These are phyloP conservation scores for Boletus pseudopeckii DNA, from an alignment of 768 basidiomycete species.

Conservation along the genomic window DNA sequence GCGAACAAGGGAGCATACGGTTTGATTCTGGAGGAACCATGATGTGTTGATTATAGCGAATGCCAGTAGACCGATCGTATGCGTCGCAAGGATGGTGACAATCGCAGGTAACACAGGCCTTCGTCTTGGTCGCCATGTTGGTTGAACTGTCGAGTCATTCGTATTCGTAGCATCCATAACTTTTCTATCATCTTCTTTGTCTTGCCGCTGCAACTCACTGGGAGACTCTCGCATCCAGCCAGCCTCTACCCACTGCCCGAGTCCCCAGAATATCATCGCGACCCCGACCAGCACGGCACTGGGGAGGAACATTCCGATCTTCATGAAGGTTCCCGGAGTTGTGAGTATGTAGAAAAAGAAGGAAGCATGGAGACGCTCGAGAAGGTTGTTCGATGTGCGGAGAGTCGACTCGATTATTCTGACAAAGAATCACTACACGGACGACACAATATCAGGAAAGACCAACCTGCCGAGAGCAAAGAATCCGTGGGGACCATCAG, in stretches of 20 bases:
- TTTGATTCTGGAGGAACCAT: constrained; percentile 40
- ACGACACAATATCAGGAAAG: background rate
- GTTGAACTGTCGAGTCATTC: background rate
- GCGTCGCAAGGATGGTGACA: constrained; percentile 52
- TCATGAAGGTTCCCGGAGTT: constrained; percentile 64
- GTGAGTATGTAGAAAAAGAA: constrained; percentile 88
- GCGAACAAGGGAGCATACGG: constrained; percentile 34
- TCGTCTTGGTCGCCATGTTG: constrained; percentile 28
- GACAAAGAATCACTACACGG: background rate
- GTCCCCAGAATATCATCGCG: constrained; percentile 81
- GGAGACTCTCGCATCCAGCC: constrained; percentile 44
- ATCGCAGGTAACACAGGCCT: constrained; percentile 56
- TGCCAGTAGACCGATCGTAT: constrained; percentile 48
- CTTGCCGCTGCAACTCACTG: background rate
- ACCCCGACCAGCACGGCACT: constrained; percentile 81
- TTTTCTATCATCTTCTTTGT: constrained; percentile 13
- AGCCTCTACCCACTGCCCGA: constrained; percentile 66
- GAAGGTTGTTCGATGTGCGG: constrained; percentile 87
- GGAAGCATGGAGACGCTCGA: constrained; percentile 95
- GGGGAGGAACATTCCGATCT: constrained; percentile 89
- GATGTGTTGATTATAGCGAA: constrained; percentile 48
- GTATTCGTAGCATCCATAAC: background rate
- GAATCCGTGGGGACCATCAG: constrained; percentile 92
- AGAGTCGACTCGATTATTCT: constrained; percentile 86
- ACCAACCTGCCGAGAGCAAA: constrained; percentile 84